phyloP scores from a whole-genome alignment of 148 eudicot species.

The Chenopodium album region DNA sequence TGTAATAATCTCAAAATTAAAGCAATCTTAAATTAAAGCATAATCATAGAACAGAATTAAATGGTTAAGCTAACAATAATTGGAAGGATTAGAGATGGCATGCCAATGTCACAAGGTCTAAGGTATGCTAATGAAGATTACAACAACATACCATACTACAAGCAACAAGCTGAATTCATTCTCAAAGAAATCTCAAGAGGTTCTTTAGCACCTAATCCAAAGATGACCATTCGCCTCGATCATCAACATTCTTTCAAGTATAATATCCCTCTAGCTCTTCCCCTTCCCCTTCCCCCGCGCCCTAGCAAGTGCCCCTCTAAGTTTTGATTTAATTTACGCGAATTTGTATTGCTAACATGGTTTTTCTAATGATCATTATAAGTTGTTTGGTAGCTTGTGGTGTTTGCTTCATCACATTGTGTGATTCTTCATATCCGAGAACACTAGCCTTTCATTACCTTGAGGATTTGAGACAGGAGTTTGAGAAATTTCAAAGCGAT shows the following conservation, averaged over 20 bases:
- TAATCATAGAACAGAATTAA: not conserved
- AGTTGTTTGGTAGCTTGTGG: constrained; percentile 48
- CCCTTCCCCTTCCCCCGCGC: no score
- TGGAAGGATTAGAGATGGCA: constrained; percentile 53
- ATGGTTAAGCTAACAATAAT: constrained; percentile 54
- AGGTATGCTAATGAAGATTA: constrained; percentile 34
- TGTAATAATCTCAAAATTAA: not conserved
- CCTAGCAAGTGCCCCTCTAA: not conserved
- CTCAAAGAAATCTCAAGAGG: constrained; percentile 49
- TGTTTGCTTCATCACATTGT: constrained; percentile 47
- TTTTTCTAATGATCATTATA: not conserved
- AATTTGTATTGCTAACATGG: not conserved
- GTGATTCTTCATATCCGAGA: constrained; percentile 51
- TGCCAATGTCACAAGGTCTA: constrained; percentile 52
- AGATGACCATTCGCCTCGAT: constrained; percentile 42
- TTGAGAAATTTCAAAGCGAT: constrained; percentile 35
- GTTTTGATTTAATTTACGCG: not conserved
- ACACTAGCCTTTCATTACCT: constrained; percentile 44
- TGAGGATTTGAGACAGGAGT: constrained; percentile 45
- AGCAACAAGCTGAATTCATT: constrained; percentile 48
- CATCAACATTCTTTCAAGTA: constrained; percentile 51
- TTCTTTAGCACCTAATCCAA: constrained; percentile 32
- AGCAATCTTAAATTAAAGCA: not conserved
- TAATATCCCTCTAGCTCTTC: not conserved
- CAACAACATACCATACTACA: constrained; percentile 31